Conservation (phyloP, 169 alveolate genomes). For the Cryptosporidium xiaoi region DNA sequence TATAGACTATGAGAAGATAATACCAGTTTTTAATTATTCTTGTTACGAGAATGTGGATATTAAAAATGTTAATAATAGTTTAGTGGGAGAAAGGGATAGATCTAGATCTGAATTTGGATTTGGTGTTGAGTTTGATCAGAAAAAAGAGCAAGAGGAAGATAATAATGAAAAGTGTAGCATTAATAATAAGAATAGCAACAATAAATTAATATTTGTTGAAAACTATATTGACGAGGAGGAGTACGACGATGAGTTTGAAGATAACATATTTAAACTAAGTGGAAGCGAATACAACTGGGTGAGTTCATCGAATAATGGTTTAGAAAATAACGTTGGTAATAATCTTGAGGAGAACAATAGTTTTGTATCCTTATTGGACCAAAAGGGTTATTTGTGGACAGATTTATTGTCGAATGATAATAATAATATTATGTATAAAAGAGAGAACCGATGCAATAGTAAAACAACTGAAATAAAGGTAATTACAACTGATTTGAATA, state of each 20-base stretch:
- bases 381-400: slow-evolving; percentile 29
- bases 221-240: slow-evolving; percentile 16
- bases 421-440: not conserved
- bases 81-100: not conserved
- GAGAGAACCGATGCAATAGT: not conserved
- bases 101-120: not conserved
- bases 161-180: not conserved
- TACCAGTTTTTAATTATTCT: slow-evolving; percentile 62
- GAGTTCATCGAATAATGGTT: not conserved
- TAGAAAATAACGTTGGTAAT: not conserved
- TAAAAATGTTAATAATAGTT: slow-evolving; percentile 49
- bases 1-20: slow-evolving; percentile 76
- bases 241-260: slow-evolving; percentile 43
- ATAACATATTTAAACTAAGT: slow-evolving; percentile 1
- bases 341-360: not conserved
- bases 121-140: not conserved
- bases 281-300: too few species aligned
- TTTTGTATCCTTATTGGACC: not conserved
- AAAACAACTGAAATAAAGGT: slow-evolving; percentile 20
- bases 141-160: not conserved
- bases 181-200: too few species aligned
- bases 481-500: slow-evolving; percentile 2
- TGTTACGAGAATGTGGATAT: slow-evolving; percentile 29
- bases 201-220: too few species aligned
- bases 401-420: slow-evolving; percentile 4